These are phyloP conservation scores for Rhodotorula taiwanensis DNA, from an alignment of 768 basidiomycete species.

Conservation along the genomic window DNA sequence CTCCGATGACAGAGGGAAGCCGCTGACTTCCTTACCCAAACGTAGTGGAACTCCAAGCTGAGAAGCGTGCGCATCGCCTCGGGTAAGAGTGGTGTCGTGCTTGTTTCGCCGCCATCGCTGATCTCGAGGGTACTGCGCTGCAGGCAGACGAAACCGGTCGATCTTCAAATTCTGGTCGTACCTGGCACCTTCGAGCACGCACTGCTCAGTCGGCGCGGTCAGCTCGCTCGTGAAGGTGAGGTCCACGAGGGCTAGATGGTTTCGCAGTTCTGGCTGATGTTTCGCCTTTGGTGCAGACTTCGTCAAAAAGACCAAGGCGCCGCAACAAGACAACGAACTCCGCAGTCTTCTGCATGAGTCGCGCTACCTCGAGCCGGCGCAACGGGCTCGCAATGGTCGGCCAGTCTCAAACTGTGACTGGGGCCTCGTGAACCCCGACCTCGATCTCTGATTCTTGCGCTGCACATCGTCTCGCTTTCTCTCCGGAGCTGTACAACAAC, in stretches of 20 bases:
- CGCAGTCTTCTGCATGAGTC: slow-evolving; percentile 14
- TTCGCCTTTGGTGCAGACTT: slow-evolving; percentile 12
- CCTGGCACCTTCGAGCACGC: slow-evolving; percentile 27
- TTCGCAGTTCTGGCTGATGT: no score
- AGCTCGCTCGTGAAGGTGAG: slow-evolving; percentile 16
- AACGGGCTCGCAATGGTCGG: not conserved
- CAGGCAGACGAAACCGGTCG: slow-evolving; percentile 28
- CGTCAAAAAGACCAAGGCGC: slow-evolving; percentile 20
- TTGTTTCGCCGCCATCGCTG: not conserved
- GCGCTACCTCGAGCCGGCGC: slow-evolving; percentile 23
- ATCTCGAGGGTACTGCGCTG: no score
- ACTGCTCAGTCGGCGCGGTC: slow-evolving; percentile 8
- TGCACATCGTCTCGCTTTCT: no score
- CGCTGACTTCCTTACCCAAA: no score
- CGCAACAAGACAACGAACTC: slow-evolving; percentile 23
- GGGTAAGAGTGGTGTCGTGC: slow-evolving; percentile 12
- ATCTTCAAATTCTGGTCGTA: slow-evolving; percentile 27
- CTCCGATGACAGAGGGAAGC: no score
- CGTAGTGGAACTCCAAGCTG: slow-evolving; percentile 27
- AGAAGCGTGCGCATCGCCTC: slow-evolving; percentile 33
- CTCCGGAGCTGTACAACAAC: no score
- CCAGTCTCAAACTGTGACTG: not conserved
- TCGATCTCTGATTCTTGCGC: no score
- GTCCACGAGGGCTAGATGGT: no score
- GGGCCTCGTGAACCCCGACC: no score